Evolutionary conservation across 495 filamentous ascomycete species (phyloP).

Genomic region (Cudoniella acicularis): DNA sequence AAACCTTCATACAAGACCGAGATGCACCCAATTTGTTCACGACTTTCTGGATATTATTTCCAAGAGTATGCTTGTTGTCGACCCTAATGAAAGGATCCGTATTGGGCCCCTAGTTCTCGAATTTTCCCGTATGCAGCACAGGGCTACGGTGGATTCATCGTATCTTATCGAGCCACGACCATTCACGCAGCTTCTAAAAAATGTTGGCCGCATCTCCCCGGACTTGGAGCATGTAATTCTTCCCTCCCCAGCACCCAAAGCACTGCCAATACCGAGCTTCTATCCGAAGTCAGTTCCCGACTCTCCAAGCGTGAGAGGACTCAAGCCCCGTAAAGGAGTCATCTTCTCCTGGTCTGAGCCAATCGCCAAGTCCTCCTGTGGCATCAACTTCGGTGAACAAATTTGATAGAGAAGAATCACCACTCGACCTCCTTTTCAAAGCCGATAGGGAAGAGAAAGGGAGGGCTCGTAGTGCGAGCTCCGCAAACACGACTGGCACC

Average conservation of each 20-base stretch:
- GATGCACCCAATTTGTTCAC: conserved; percentile 16
- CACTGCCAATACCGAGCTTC: conserved; percentile 91
- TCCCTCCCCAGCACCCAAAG: conserved; percentile 85
- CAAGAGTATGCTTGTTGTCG: conserved; percentile 7
- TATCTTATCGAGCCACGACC: no score
- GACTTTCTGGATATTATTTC: conserved; percentile 22
- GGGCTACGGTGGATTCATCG: no score
- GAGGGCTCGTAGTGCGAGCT: conserved; percentile 46
- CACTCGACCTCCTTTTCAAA: conserved; percentile 84
- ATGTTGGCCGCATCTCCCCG: no score
- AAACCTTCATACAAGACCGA: conserved; percentile 15
- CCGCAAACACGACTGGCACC: conserved; percentile 8
- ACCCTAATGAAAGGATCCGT: background rate
- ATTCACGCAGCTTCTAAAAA: no score
- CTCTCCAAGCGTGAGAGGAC: conserved; percentile 38
- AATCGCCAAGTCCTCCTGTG: conserved; percentile 34
- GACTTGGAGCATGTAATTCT: no score
- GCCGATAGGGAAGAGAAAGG: conserved; percentile 77
- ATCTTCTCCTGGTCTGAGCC: conserved; percentile 20
- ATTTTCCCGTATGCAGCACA: no score
- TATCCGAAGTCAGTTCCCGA: conserved; percentile 77
- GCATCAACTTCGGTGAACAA: conserved; percentile 15
- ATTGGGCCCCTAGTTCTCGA: background rate
- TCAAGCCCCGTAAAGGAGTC: conserved; percentile 40
- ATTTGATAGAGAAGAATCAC: conserved; percentile 58